phyloP scores from a whole-genome alignment of 1,284 basidiomycete species.

The Meira nashicola region DNA sequence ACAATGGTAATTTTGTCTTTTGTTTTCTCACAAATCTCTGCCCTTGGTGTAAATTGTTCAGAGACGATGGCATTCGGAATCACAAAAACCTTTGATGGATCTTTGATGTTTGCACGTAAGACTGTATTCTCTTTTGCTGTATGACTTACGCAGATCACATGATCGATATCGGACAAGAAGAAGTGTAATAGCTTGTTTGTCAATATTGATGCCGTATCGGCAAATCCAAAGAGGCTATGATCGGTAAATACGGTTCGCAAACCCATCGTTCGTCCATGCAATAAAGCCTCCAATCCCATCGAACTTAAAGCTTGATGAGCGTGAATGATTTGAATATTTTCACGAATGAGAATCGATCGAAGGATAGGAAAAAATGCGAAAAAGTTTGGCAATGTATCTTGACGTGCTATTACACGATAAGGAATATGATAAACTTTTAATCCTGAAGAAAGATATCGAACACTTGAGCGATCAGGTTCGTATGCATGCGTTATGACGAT shows the following conservation, averaged over 20 bases:
- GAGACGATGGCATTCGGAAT: conserved; percentile 93
- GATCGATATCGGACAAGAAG: conserved; percentile 82
- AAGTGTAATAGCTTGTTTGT: conserved; percentile 91
- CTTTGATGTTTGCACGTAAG: conserved; percentile 64
- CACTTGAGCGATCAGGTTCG: conserved; percentile 73
- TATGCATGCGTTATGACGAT: conserved; percentile 92
- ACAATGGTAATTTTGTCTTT: conserved; percentile 74
- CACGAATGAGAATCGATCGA: conserved; percentile 79
- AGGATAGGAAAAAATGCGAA: conserved; percentile 86
- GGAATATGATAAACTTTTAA: conserved; percentile 95
- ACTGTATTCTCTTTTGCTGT: conserved; percentile 76
- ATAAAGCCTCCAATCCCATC: conserved; percentile 83
- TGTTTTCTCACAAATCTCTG: background rate
- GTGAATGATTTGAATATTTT: conserved; percentile 81
- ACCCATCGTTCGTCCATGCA: conserved; percentile 63
- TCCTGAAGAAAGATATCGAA: conserved; percentile 76
- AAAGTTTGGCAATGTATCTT: conserved; percentile 88
- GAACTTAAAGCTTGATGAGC: conserved; percentile 85
- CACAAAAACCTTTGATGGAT: conserved; percentile 40
- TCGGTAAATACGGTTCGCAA: conserved; percentile 84
- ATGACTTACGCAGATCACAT: conserved; percentile 93
- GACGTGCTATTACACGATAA: conserved; percentile 65
- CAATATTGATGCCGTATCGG: conserved; percentile 83
- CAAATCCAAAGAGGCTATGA: conserved; percentile 92
- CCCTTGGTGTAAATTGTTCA: conserved; percentile 70